Percentiles rank a stretch among this genome's conserved stretches.
Conservation (phyloP, 305 asterid genomes). For the Rubia tinctorum region DNA sequence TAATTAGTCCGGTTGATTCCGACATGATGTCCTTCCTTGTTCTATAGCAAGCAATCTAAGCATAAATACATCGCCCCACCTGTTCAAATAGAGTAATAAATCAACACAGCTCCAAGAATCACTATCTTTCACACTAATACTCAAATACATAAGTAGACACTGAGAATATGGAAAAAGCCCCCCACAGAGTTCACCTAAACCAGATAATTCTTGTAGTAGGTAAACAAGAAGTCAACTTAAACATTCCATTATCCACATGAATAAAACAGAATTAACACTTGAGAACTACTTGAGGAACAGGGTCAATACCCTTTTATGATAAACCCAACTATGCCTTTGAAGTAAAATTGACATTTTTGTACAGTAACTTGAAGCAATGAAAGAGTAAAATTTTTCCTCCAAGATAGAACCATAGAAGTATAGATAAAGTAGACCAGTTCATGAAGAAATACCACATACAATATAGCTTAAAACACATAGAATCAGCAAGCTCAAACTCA, state of each 20-base stretch:
- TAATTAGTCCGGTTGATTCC: slow-evolving; percentile 59
- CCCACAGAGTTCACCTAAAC: neutral
- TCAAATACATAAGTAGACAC: neutral
- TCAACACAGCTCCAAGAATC: neutral
- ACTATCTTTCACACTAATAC: neutral
- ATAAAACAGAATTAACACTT: neutral
- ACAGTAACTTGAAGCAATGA: slow-evolving; percentile 11
- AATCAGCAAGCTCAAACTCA: slow-evolving; percentile 1
- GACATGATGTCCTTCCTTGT: slow-evolving; percentile 53
- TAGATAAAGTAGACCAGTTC: slow-evolving; percentile 2
- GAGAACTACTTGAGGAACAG: slow-evolving; percentile 3
- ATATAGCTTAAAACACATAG: neutral
- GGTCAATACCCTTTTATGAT: neutral
- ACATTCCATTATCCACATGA: neutral
- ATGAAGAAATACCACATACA: slow-evolving; percentile 3
- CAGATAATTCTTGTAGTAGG: slow-evolving; percentile 4
- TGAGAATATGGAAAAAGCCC: neutral
- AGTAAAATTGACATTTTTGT: slow-evolving; percentile 3
- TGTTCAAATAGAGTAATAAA: slow-evolving; percentile 26
- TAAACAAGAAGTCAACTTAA: slow-evolving; percentile 6
- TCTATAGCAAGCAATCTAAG: slow-evolving; percentile 30
- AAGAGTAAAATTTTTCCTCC: neutral
- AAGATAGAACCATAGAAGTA: slow-evolving; percentile 4
- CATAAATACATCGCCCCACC: slow-evolving; percentile 36
- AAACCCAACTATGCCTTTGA: neutral